Evolutionary conservation across 169 alveolate species (phyloP), one percentile per base, ranked within the genome.

Genomic region (Babesia bigemina): DNA sequence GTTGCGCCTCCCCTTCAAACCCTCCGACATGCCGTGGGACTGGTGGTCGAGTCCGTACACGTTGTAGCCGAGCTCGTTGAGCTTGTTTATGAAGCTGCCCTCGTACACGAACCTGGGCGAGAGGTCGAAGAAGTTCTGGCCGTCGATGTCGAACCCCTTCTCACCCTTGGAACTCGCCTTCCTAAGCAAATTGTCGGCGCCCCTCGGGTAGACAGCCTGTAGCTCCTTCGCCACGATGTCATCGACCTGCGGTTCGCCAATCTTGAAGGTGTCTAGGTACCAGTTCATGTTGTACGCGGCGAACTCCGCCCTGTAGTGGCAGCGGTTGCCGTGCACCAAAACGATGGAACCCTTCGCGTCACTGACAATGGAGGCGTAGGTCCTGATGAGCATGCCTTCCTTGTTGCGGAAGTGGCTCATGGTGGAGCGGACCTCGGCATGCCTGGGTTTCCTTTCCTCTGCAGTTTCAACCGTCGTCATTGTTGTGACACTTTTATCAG

Each of bases 11-110:
- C 65, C 86, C 36, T 50, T 45, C 62, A 78, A 52, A 0, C 90
- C 90, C 24, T 85, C 91, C n/a, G 93, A 88, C 61, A 75, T 55
- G 0, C 93, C 93, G 59, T 85, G 90, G 2, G 90, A 79, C 70
- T 88, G 93, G 39, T 59, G 86, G 62, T 88, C 93, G 45, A 88
- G 59, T 0, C 88, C 91, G 62, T 88, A 88, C 24, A 81, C 85
- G 22, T 79, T 67, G 59, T 59, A 84, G 4, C 90, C 90, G 28
- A 74, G 61, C 36, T 84, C 63, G 50, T 88, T 88, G 11, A 88
- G 58, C 24, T 75, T 63, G 24, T 88, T 84, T 22, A 88, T 53
- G 84, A 87, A 88, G 56, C 91, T 78, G 50, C 84, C 75, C 56
- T 88, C 78, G 55, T 88, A 84, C 24, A 75, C 29, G 33, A 79